Percentiles rank a stretch among this genome's conserved stretches.
These are phyloP conservation scores for Suillus variegatus DNA, from an alignment of 768 basidiomycete genomes.

Conservation along the genomic window DNA sequence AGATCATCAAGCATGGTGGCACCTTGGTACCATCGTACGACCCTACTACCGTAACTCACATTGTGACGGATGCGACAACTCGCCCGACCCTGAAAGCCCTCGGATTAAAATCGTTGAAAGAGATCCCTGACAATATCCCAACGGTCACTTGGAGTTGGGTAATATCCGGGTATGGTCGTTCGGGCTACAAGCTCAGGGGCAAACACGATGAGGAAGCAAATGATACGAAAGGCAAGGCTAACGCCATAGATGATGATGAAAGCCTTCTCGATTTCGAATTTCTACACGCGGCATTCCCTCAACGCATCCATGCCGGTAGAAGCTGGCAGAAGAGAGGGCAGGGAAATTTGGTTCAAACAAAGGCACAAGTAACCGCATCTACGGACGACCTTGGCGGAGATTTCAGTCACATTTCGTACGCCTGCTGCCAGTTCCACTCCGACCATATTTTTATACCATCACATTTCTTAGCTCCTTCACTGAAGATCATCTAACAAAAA, in stretches of 20 bases:
- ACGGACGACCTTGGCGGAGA: constrained; percentile 29
- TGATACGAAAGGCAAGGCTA: constrained; percentile 16
- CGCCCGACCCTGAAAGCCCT: constrained; percentile 37
- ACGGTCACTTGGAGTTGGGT: constrained; percentile 70
- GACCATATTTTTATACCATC: not conserved
- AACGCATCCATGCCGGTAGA: constrained; percentile 48
- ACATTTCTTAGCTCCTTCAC: not conserved
- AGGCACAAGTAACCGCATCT: not conserved
- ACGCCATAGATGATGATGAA: constrained; percentile 11
- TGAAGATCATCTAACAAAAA: not conserved
- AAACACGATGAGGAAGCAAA: constrained; percentile 9
- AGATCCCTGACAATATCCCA: constrained; percentile 68
- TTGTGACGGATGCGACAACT: constrained; percentile 51
- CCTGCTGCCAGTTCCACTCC: constrained; percentile 9
- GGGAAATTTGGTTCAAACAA: constrained; percentile 7
- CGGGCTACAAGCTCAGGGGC: constrained; percentile 15
- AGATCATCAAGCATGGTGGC: constrained; percentile 70
- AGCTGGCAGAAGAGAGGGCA: constrained; percentile 19
- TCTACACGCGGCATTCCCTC: constrained; percentile 47
- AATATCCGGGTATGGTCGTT: constrained; percentile 37
- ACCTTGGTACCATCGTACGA: constrained; percentile 62
- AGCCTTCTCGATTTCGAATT: constrained; percentile 38
- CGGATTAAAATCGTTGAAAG: constrained; percentile 48
- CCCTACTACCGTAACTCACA: constrained; percentile 58
- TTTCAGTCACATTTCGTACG: constrained; percentile 52